Percentiles rank a stretch among this genome's conserved stretches.
Conservation (phyloP, 129 eudicot genomes). For the Cynara cardunculus region DNA sequence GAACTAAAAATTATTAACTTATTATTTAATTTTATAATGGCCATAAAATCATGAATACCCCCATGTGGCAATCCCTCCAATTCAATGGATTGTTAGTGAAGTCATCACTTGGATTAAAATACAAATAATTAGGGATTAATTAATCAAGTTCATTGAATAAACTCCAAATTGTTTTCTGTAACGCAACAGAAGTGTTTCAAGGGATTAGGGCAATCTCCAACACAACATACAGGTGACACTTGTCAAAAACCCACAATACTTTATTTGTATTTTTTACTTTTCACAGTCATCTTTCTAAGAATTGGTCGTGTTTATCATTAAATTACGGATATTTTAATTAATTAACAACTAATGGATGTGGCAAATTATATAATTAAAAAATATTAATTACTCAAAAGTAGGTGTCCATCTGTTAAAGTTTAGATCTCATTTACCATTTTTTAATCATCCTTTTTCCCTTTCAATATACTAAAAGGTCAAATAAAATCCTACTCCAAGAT, state of each 20-base stretch:
- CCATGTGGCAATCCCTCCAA: slow-evolving; percentile 25
- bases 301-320: slow-evolving; percentile 20
- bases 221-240: slow-evolving; percentile 30
- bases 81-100: slow-evolving; percentile 34
- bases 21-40: no score
- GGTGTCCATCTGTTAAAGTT: slow-evolving; percentile 25
- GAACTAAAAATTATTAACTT: no score
- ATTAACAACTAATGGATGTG: slow-evolving; percentile 25
- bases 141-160: slow-evolving; percentile 24
- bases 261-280: slow-evolving; percentile 10
- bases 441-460: slow-evolving; percentile 27
- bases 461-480: slow-evolving; percentile 25
- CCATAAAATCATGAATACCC: not conserved
- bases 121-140: not conserved
- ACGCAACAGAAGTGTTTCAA: slow-evolving; percentile 34
- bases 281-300: slow-evolving; percentile 27
- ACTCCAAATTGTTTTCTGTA: slow-evolving; percentile 29
- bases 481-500: slow-evolving; percentile 20
- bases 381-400: slow-evolving; percentile 13
- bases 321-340: slow-evolving; percentile 34
- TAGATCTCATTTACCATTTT: slow-evolving; percentile 16
- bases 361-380: slow-evolving; percentile 4
- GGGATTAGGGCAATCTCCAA: slow-evolving; percentile 30
- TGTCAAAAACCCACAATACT: slow-evolving; percentile 17
- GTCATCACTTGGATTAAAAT: slow-evolving; percentile 23